Evolutionary conservation across 345 rosid genomes (phyloP), one percentile per base, ranked within the genome.

Genomic region (Sisymbrium altissimum): DNA sequence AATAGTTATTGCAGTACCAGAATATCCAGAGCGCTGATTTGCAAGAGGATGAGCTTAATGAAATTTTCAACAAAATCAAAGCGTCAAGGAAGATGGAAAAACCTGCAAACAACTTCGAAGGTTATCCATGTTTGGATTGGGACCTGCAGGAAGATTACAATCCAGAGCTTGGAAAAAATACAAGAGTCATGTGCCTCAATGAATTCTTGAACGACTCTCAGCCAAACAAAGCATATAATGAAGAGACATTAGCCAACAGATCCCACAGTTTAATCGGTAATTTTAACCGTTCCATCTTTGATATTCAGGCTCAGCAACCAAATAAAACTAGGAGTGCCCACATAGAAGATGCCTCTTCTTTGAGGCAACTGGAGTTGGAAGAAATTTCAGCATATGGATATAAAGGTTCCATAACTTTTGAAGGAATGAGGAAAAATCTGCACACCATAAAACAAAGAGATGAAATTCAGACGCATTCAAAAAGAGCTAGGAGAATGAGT

Each of bases 141-240:
- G 72, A 68, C 75, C 48, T 71, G 33, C 64, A 74, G 17, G 36
- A 66, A 30, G 68, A 64, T 63, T 62, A 61, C 45, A 60, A 44
- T n/a, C 66, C 21, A 71, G 69, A 69, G 68, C 48, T 32, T 36
- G 77, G 78, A 29, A 78, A 17, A 13, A 80, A 65, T 45, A 29
- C 66, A 70, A 85, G 81, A 64, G 68, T 39, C 76, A 85, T 72
- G 66, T 46, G 81, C 77, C 83, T 90, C 52, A 78, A 83, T 66
- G 92, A 90, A 45, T 75, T 84, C 76, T 76, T 90, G 78, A 73
- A 83, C 77, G 96, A 87, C 64, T 78, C 83, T 54, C 86, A 82
- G 23, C 79, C 84, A 44, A 48, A 29, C 32, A 76, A 70, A 75
- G 62, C 56, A 19, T 79, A 82, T 49, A 57, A 18, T 1, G 29